Conservation (phyloP, 2,329 filamentous ascomycete species). For the Whalleya microplaca region DNA sequence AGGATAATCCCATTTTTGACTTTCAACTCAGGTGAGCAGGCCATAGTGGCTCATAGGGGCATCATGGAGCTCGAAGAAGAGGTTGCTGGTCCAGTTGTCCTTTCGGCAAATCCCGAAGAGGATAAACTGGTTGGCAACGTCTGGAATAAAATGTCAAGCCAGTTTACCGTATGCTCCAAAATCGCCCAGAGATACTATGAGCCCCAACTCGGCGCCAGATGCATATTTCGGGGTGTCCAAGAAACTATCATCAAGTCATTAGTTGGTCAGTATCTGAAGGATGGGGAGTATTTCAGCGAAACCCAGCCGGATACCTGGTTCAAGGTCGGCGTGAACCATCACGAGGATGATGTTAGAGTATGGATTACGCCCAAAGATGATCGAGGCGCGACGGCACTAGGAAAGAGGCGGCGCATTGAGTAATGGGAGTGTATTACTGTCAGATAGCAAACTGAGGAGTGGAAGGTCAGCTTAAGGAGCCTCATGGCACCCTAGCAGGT, state of each 20-base stretch:
- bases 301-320: slow-evolving; percentile 24
- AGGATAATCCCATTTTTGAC: slow-evolving; percentile 32
- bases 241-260: slow-evolving; percentile 24
- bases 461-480: no score
- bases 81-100: slow-evolving; percentile 34
- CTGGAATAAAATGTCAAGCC: slow-evolving; percentile 32
- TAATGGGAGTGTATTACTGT: no score
- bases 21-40: slow-evolving; percentile 34
- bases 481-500: no score
- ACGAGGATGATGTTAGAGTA: slow-evolving; percentile 20
- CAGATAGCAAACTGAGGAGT: no score
- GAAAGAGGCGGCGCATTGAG: not conserved
- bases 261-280: slow-evolving; percentile 35
- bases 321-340: slow-evolving; percentile 23
- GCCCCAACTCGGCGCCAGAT: slow-evolving; percentile 40
- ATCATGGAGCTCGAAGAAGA: slow-evolving; percentile 40
- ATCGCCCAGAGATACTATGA: slow-evolving; percentile 38
- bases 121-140: slow-evolving; percentile 40
- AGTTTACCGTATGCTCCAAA: slow-evolving; percentile 36
- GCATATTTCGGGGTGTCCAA: slow-evolving; percentile 33
- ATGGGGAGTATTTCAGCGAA: slow-evolving; percentile 37
- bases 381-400: not conserved
- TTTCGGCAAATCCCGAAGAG: slow-evolving; percentile 30
- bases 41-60: slow-evolving; percentile 47
- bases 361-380: slow-evolving; percentile 1